Conservation (phyloP, 108 stramenopile species). For the Fragilaria crotonensis region DNA sequence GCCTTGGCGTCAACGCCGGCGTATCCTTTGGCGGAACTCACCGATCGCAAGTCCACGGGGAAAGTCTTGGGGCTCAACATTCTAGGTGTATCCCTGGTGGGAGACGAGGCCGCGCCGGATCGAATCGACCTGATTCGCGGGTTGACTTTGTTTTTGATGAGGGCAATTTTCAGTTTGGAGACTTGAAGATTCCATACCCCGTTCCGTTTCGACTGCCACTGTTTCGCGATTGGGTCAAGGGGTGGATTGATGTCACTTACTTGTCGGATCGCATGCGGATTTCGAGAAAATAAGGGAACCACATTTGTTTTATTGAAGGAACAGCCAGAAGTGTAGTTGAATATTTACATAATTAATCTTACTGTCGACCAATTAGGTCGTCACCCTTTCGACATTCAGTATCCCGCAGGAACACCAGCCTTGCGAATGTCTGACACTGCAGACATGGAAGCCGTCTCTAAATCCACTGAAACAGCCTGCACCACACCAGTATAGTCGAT, state of each 20-base stretch:
- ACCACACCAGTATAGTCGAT: constrained; percentile 56
- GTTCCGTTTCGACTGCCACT: constrained; percentile 77
- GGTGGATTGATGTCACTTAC: constrained; percentile 86
- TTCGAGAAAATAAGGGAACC: constrained; percentile 74
- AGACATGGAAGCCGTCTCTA: constrained; percentile 40
- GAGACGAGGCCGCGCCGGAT: constrained; percentile 68
- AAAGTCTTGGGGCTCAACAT: constrained; percentile 71
- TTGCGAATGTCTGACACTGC: constrained; percentile 75
- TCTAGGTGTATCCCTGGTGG: constrained; percentile 66
- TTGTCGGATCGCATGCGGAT: constrained; percentile 75
- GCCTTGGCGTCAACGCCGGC: constrained; percentile 73
- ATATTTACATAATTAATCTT: too few relatives aligned
- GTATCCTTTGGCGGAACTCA: constrained; percentile 72
- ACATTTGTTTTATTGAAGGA: constrained; percentile 76
- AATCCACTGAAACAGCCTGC: constrained; percentile 63
- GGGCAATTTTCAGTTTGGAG: constrained; percentile 60
- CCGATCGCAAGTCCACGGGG: constrained; percentile 59
- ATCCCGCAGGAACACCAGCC: constrained; percentile 60
- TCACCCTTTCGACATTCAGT: constrained; percentile 14
- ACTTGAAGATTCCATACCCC: constrained; percentile 63
- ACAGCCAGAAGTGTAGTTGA: background rate
- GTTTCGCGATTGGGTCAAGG: constrained; percentile 78
- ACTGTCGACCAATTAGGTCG: too few relatives aligned
- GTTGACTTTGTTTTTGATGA: constrained; percentile 84
- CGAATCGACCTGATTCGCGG: constrained; percentile 56